Percentiles rank a stretch among this genome's conserved stretches.
Evolutionary conservation across 495 filamentous ascomycete species (phyloP).

Genomic region (Pyrenula aspistea): DNA sequence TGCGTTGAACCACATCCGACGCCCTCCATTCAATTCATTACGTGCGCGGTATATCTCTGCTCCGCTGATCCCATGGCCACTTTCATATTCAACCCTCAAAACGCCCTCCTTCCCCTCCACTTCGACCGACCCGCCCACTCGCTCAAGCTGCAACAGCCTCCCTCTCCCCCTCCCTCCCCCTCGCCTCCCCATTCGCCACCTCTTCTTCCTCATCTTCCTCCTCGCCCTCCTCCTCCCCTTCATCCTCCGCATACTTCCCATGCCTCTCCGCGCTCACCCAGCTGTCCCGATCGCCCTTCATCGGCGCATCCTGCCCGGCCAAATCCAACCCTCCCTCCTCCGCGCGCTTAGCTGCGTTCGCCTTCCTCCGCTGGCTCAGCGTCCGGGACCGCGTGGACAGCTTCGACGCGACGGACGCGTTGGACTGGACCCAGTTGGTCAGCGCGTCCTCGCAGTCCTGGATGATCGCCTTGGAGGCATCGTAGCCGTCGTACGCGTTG

Average conservation of each 20-base stretch:
- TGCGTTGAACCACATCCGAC: too few relatives aligned
- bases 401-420: slow-evolving; percentile 74
- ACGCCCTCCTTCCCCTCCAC: too few relatives aligned
- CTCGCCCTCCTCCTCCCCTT: slow-evolving; percentile 50
- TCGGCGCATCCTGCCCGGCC: slow-evolving; percentile 69
- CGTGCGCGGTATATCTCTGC: too few relatives aligned
- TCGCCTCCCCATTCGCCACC: slow-evolving; percentile 40
- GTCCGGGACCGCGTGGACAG: slow-evolving; percentile 76
- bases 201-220: slow-evolving; percentile 39
- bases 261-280: slow-evolving; percentile 84
- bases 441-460: slow-evolving; percentile 97
- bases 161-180: slow-evolving; percentile 52
- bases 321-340: slow-evolving; percentile 64
- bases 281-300: slow-evolving; percentile 68
- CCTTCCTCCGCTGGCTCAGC: slow-evolving; percentile 71
- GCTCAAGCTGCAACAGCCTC: not conserved
- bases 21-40: too few relatives aligned
- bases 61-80: too few relatives aligned
- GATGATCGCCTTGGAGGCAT: slow-evolving; percentile 97
- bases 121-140: too few relatives aligned
- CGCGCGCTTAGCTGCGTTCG: slow-evolving; percentile 43
- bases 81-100: too few relatives aligned
- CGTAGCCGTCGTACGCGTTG: slow-evolving; percentile 93
- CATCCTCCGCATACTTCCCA: slow-evolving; percentile 46
- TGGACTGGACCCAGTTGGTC: slow-evolving; percentile 89